These are phyloP conservation scores for Gardenia jasminoides DNA, from an alignment of 257 asterid species.

Conservation along the genomic window DNA sequence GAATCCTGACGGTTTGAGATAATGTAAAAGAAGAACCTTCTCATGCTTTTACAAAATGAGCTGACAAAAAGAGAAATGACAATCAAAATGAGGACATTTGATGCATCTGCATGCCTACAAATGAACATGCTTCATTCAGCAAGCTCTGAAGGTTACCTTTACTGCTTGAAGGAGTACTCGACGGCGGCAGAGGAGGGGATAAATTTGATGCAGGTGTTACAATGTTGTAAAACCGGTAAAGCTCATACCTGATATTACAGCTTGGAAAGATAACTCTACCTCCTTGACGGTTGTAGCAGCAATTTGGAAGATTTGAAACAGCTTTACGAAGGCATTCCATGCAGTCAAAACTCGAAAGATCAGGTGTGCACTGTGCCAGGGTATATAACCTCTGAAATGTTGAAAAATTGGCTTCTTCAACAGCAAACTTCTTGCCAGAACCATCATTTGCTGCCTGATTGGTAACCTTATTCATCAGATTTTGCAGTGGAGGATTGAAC, in stretches of 20 bases:
- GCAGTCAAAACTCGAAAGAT: conserved; percentile 18
- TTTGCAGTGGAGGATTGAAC: background rate
- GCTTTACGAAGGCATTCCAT: background rate
- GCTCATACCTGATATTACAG: conserved; percentile 19
- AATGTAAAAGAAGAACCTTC: background rate
- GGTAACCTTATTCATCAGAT: background rate
- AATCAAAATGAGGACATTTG: too few species aligned
- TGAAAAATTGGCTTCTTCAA: background rate
- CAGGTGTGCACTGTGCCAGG: conserved; percentile 22
- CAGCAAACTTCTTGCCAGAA: conserved; percentile 7
- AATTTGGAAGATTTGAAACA: background rate
- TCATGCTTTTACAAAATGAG: background rate
- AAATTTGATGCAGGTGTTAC: background rate
- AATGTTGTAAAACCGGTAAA: background rate
- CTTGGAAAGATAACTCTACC: conserved; percentile 12
- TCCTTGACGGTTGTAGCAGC: conserved; percentile 7
- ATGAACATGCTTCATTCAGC: background rate
- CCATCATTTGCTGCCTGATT: background rate
- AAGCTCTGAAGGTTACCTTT: background rate
- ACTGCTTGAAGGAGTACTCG: background rate
- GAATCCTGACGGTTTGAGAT: too few species aligned
- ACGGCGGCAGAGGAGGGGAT: background rate
- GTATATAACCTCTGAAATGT: background rate
- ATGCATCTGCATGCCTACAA: too few species aligned
- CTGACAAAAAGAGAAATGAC: background rate